phyloP scores from a whole-genome alignment of 2,329 filamentous ascomycete species.

The Colletotrichum lini region DNA sequence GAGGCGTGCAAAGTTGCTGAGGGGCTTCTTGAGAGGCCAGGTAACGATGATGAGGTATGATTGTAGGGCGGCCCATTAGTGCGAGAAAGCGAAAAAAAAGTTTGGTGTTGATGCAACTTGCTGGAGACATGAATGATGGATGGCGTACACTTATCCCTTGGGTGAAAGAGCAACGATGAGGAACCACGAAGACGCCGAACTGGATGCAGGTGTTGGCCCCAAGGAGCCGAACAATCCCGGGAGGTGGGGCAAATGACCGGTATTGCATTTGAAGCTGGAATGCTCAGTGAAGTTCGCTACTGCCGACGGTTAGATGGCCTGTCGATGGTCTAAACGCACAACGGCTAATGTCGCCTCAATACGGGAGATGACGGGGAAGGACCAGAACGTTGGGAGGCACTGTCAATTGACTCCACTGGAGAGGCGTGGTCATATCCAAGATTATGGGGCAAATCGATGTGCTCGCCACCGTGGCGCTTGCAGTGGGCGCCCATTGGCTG shows the following conservation, averaged over 20 bases:
- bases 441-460: neutral
- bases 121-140: neutral
- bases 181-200: neutral
- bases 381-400: conserved; percentile 24
- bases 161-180: neutral
- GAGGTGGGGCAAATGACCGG: neutral
- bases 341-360: conserved; percentile 42
- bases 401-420: neutral
- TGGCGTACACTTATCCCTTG: neutral
- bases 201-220: neutral
- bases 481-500: neutral
- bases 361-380: conserved; percentile 41
- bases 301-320: too few relatives aligned
- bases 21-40: conserved; percentile 51
- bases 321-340: neutral
- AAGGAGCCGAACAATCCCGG: neutral
- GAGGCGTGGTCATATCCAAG: neutral
- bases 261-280: too few relatives aligned
- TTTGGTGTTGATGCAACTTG: neutral
- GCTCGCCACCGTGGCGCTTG: neutral
- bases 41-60: conserved; percentile 1
- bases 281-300: too few relatives aligned
- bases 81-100: too few relatives aligned
- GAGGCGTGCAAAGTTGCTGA: conserved; percentile 62
- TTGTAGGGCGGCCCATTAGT: neutral